Evolutionary conservation across 495 filamentous ascomycete species (phyloP).

Genomic region (Neurospora sp.): DNA sequence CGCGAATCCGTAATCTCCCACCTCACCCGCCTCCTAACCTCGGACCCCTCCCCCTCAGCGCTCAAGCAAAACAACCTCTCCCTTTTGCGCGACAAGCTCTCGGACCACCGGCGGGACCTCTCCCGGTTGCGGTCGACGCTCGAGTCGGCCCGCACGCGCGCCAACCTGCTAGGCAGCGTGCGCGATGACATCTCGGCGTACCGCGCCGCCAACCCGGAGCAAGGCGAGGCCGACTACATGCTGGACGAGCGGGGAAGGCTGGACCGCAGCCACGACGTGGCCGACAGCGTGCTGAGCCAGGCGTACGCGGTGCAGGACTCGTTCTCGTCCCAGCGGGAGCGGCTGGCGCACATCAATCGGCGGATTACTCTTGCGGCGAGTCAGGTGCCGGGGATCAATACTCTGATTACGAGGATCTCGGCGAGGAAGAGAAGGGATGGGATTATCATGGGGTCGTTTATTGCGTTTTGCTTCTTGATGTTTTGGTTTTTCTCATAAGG

Average conservation of each 20-base stretch:
- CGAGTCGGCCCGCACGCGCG: conserved; percentile 65
- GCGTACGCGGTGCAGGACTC: conserved; percentile 94
- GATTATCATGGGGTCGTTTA: conserved; percentile 81
- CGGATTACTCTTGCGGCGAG: conserved; percentile 80
- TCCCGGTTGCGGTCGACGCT: conserved; percentile 58
- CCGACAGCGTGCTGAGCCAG: conserved; percentile 87
- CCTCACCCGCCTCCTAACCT: conserved; percentile 83
- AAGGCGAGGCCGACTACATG: conserved; percentile 92
- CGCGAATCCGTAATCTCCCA: conserved; percentile 74
- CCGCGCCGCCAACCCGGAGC: conserved; percentile 67
- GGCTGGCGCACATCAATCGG: conserved; percentile 73
- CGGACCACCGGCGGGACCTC: conserved; percentile 79
- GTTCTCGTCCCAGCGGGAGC: conserved; percentile 80
- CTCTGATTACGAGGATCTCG: conserved; percentile 86
- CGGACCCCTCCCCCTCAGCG: conserved; percentile 83
- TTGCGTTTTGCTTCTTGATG: conserved; percentile 83
- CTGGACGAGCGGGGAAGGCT: conserved; percentile 76
- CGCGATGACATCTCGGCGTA: conserved; percentile 88
- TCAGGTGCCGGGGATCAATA: conserved; percentile 87
- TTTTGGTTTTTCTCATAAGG: conserved; percentile 69
- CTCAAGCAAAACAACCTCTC: conserved; percentile 90
- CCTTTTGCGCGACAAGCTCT: conserved; percentile 81
- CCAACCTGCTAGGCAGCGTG: conserved; percentile 85
- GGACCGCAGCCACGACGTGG: conserved; percentile 77
- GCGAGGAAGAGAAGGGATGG: conserved; percentile 92